Evolutionary conservation across 768 basidiomycete species (phyloP), one percentile per base, ranked within the genome.

Genomic region (Paxillus involutus): DNA sequence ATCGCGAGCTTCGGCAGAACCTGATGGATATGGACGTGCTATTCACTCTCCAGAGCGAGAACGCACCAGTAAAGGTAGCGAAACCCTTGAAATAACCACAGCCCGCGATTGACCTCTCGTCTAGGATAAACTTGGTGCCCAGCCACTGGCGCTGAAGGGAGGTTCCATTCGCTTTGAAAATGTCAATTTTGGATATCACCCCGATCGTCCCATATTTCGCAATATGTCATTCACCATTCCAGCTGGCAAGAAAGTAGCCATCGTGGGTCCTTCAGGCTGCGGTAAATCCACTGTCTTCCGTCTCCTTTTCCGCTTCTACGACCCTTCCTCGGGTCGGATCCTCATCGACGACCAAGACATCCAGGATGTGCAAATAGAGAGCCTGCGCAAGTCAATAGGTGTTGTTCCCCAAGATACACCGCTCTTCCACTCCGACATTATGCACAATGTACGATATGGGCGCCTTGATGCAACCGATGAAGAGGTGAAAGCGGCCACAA

Each of bases 361-460:
- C 56, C 75, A 80, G 43, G 77, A 82, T 2, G 73, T 97, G 4
- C 82, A 87, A 60, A 70, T 96, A 36, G 79, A 81, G 21, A 88
- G 84, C 35, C 74, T 98, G 1, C 81, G 97, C 16, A 74, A 73
- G 43, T 73, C 79, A 3, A 88, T 99, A 30, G 97, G 96, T 2
- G 93, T 98, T 16, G 97, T 99, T 1, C 97, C 97, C 1, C 96
- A 99, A 69, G 97, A 99, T 63, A 99, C 96, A 14, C 96, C 97
- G 1, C 77, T 99, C 3, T 98, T 99, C 80, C 95, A 99, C 69
- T 86, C 91, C 6, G 88, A 98, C 66, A 87, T 98, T 44, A 77
- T 97, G 80, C 93, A 98, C 67, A 99, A 99, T 65, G 84, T 99
- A 44, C 80, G 95, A 12, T 99, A 99, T 67, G 97, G 97, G 1